Conservation (phyloP, 2,329 filamentous ascomycete species). For the Berkeleyomyces basicola region DNA sequence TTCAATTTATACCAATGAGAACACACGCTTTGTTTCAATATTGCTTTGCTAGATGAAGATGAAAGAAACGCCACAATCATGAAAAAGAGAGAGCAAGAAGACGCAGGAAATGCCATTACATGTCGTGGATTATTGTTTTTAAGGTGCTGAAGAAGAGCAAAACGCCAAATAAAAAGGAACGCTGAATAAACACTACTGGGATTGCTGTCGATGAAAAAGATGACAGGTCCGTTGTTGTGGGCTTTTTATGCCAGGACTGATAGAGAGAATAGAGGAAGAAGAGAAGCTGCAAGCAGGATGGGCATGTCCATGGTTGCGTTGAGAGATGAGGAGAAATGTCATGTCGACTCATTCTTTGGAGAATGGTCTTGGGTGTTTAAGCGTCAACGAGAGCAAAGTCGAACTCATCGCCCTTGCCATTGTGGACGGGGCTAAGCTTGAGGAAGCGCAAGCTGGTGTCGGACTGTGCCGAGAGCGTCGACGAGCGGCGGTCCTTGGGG, state of each 20-base stretch:
- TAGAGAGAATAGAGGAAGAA: background rate
- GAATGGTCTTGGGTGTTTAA: background rate
- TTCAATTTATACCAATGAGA: background rate
- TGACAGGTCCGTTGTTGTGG: background rate
- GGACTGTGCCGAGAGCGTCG: conserved; percentile 31
- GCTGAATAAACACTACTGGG: background rate
- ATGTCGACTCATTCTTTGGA: background rate
- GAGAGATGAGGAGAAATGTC: background rate
- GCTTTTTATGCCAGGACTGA: background rate
- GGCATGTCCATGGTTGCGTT: conserved; percentile 8
- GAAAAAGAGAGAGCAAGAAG: background rate
- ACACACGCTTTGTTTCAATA: background rate
- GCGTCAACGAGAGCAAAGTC: conserved; percentile 26
- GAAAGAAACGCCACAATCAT: background rate
- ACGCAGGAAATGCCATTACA: background rate
- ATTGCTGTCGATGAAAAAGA: background rate
- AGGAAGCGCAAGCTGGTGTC: conserved; percentile 31
- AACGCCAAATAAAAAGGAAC: background rate
- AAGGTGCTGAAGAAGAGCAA: background rate
- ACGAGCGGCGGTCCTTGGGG: conserved; percentile 30
- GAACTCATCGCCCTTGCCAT: conserved; percentile 41
- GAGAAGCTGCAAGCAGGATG: conserved; percentile 4
- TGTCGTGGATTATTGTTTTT: background rate
- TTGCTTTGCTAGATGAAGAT: too few relatives aligned
- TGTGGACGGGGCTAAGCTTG: conserved; percentile 49